Evolutionary conservation across 805 yeast genomes (phyloP).

Genomic region (Saccharomyces jurei): DNA sequence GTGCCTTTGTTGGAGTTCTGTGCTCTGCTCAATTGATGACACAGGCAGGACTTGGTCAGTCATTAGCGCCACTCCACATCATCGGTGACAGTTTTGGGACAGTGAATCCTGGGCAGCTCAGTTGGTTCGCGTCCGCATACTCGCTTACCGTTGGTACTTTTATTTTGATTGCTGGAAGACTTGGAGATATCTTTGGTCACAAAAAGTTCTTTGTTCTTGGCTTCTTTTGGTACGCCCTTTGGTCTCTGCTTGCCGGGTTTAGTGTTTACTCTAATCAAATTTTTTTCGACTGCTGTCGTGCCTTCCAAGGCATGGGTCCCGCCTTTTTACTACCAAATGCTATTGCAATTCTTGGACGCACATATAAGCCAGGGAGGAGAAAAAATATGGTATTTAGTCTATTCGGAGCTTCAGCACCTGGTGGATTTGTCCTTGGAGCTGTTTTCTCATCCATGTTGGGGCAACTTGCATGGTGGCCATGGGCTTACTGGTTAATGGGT

Average conservation of each 20-base stretch:
- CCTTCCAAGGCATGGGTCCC: conserved; percentile 58
- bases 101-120: conserved; percentile 8
- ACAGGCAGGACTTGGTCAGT: conserved; percentile 14
- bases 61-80: conserved; percentile 13
- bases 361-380: conserved; percentile 38
- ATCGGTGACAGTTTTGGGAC: conserved; percentile 14
- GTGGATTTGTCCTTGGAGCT: conserved; percentile 52
- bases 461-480: conserved; percentile 48
- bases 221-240: conserved; percentile 46
- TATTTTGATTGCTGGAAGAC: conserved; percentile 55
- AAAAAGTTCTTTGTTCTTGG: conserved; percentile 47
- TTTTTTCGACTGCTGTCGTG: conserved; percentile 36
- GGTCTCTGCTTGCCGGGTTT: conserved; percentile 59
- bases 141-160: conserved; percentile 43
- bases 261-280: conserved; percentile 15
- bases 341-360: conserved; percentile 42
- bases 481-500: conserved; percentile 46
- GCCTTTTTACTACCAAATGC: conserved; percentile 53
- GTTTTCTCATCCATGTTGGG: conserved; percentile 40
- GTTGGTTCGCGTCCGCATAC: conserved; percentile 13
- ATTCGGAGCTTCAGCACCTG: conserved; percentile 56
- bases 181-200: conserved; percentile 66
- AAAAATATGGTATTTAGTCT: conserved; percentile 49
- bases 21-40: conserved; percentile 16
- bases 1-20: conserved; percentile 6